These are phyloP conservation scores for Blumeria hordei DNA, from an alignment of 2,329 filamentous ascomycete species.

Conservation along the genomic window DNA sequence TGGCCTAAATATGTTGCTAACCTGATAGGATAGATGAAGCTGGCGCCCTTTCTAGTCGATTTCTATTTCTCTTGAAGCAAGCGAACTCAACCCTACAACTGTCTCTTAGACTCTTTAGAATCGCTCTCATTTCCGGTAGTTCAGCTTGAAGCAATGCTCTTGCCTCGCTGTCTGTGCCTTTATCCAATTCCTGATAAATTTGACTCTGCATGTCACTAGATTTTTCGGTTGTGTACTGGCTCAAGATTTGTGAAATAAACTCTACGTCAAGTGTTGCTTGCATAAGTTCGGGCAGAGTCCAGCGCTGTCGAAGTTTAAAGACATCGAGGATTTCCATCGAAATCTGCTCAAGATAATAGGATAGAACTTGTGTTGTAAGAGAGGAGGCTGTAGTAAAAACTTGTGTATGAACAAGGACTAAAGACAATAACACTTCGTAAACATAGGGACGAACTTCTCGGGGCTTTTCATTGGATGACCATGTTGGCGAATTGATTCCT, in stretches of 20 bases:
- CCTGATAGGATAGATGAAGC: background rate
- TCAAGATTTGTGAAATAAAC: constrained; percentile 83
- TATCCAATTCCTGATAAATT: constrained; percentile 80
- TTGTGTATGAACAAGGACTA: constrained; percentile 83
- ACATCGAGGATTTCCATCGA: constrained; percentile 60
- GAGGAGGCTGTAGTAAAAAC: constrained; percentile 56
- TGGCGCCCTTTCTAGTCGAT: background rate
- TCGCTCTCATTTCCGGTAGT: constrained; percentile 66
- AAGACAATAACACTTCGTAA: constrained; percentile 59
- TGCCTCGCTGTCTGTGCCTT: constrained; percentile 70
- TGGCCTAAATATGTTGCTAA: background rate
- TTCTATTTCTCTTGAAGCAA: constrained; percentile 42
- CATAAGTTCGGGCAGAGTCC: constrained; percentile 64
- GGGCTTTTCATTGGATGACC: constrained; percentile 37
- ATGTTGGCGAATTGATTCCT: constrained; percentile 47
- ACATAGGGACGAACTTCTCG: constrained; percentile 67
- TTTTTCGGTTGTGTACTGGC: constrained; percentile 65
- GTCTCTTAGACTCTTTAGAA: constrained; percentile 65
- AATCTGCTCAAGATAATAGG: constrained; percentile 63
- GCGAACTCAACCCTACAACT: constrained; percentile 66
- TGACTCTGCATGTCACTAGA: constrained; percentile 64
- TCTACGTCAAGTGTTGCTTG: constrained; percentile 95
- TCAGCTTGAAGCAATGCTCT: constrained; percentile 60
- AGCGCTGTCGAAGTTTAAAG: constrained; percentile 42
- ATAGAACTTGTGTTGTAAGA: constrained; percentile 59